Conservation (phyloP, 2,329 filamentous ascomycete genomes). For the Cladorrhinum sp. region DNA sequence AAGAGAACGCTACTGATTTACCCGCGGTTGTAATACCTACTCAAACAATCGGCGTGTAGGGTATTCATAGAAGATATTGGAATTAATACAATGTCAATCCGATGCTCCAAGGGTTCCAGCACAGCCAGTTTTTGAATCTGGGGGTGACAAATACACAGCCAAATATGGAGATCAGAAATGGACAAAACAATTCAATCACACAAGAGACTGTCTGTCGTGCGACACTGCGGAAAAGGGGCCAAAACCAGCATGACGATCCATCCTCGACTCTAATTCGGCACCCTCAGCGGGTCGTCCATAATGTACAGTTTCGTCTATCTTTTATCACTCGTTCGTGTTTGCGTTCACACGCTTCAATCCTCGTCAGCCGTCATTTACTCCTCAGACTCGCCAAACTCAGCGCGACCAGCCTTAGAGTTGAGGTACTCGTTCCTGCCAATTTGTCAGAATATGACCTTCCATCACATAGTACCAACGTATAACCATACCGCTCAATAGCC, state of each 20-base stretch:
- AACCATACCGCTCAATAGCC: conserved; percentile 80
- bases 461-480: conserved; percentile 19
- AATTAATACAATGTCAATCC: too few relatives aligned
- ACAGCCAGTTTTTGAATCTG: too few relatives aligned
- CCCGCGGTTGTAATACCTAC: too few relatives aligned
- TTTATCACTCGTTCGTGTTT: conserved; percentile 18
- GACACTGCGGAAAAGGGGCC: neutral
- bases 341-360: neutral
- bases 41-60: too few relatives aligned
- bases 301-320: conserved; percentile 29
- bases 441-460: conserved; percentile 18
- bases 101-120: too few relatives aligned
- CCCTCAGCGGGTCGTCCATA: conserved; percentile 12
- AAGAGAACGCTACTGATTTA: too few relatives aligned
- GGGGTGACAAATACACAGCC: neutral
- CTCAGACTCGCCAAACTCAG: conserved; percentile 45
- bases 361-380: conserved; percentile 36
- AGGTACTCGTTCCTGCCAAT: conserved; percentile 70
- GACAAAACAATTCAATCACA: neutral
- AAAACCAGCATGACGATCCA: conserved; percentile 15
- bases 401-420: conserved; percentile 73
- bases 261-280: conserved; percentile 16
- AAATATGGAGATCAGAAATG: neutral
- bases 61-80: too few relatives aligned
- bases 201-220: neutral